Conservation (phyloP, 352 stramenopile genomes). For the Pythium phragmitis region DNA sequence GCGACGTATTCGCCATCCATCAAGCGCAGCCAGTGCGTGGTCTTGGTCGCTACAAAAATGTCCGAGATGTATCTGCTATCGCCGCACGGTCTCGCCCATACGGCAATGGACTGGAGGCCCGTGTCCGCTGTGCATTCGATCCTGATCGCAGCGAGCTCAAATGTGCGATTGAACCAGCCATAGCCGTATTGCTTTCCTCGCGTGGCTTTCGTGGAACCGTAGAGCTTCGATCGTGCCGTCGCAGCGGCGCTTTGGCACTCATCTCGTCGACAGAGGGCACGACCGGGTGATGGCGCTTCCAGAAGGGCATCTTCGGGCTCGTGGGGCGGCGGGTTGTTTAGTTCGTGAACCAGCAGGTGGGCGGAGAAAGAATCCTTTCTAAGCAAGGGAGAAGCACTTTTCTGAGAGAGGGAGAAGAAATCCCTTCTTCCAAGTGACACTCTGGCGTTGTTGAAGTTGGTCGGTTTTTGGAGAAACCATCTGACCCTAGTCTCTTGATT, state of each 20-base stretch:
- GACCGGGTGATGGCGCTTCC: background rate
- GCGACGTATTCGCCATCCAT: conserved; percentile 6
- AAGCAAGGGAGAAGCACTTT: too few relatives aligned
- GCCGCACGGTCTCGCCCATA: background rate
- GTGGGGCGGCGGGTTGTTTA: too few relatives aligned
- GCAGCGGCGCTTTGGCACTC: background rate
- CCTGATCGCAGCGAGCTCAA: background rate
- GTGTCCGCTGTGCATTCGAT: background rate
- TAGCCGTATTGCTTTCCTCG: background rate
- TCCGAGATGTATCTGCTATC: background rate
- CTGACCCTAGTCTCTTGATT: too few relatives aligned
- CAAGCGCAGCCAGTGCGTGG: background rate
- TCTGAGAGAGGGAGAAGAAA: too few relatives aligned
- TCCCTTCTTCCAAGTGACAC: too few relatives aligned
- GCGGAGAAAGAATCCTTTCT: too few relatives aligned
- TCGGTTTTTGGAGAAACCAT: too few relatives aligned
- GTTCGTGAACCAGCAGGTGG: too few relatives aligned
- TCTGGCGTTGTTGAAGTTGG: too few relatives aligned
- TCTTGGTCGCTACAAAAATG: background rate
- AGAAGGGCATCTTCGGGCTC: too few relatives aligned
- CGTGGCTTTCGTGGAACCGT: background rate
- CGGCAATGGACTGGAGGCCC: background rate
- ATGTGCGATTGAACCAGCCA: conserved; percentile 1
- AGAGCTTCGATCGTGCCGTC: background rate
- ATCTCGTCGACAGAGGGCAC: background rate